Base-by-base conservation (phyloP, 495 filamentous ascomycete genomes). In the Neurospora intermedia region DNA sequence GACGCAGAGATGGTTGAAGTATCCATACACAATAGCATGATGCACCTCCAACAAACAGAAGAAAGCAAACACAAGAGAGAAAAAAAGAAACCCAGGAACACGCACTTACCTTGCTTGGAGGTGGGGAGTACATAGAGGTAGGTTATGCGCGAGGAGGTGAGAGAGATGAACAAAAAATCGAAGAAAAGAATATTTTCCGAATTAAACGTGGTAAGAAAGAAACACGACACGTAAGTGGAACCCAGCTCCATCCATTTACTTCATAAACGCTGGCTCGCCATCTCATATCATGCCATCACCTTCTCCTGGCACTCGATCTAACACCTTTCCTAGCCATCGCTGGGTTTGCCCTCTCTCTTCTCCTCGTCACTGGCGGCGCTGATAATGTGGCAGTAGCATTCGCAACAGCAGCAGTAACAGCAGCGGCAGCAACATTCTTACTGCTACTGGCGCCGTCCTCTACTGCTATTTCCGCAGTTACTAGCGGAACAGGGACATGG, bases 251-350 rank as follows among this genome's bases (percentile, higher is more conserved):
- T 23, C 46, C 10, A 54, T 15, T 20, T 2, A 54, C 46, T 23
- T 23, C 46, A 54, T 45, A 42, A 11, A 27, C 8, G 27, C 20
- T 39, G 35, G 69, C 69, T 39, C 35, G 15, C 27, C 23, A 69
- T 59, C 38, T 69, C 62, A 69, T 70, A 62, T 66, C 39, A 71
- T 72, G 18, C 15, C 43, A 71, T 75, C 73, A 79, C 27, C 75
- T 40, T 70, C 72, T 74, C 70, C 77, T 74, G 2, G 77, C 72
- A 41, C 40, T 41, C 16, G 77, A 79, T 48, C 77, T 41, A 18
- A 79, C 69, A 0, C 77, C 77, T 59, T 77, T 79, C 40, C 77
- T 72, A 41, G 75, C 74, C 71, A 77, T 85, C 69, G 75, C 79
- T 1, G 79, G 18, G 48, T 77, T 82, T 16, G 78, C 43, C 54